A percentile compares a stretch with the other conserved stretches of the same genome.
Conservation (phyloP, 1,284 basidiomycete species). For the Cystobasidium slooffiae region DNA sequence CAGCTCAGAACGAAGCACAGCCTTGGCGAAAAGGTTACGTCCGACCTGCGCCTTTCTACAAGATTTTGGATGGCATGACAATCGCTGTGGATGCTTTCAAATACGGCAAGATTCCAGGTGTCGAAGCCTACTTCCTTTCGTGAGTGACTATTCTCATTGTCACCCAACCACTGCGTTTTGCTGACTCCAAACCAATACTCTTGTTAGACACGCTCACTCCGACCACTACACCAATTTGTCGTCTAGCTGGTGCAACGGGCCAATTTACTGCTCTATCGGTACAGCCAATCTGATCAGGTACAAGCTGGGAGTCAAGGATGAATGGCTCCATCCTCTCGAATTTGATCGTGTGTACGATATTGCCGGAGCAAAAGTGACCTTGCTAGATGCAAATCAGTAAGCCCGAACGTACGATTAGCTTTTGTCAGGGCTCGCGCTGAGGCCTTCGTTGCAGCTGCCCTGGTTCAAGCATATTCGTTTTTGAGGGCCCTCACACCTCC, state of each 20-base stretch:
- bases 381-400: constrained; percentile 96
- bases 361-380: constrained; percentile 83
- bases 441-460: constrained; percentile 64
- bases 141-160: constrained; percentile 26
- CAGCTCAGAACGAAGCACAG: constrained; percentile 63
- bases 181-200: constrained; percentile 8
- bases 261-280: constrained; percentile 83
- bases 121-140: constrained; percentile 52
- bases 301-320: constrained; percentile 81
- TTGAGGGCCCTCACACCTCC: constrained; percentile 89
- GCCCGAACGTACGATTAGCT: constrained; percentile 46
- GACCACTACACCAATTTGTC: constrained; percentile 92
- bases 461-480: constrained; percentile 90
- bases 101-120: constrained; percentile 66
- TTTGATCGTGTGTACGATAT: constrained; percentile 75
- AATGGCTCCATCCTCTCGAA: constrained; percentile 85
- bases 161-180: constrained; percentile 28
- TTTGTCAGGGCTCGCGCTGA: too few relatives aligned
- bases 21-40: constrained; percentile 61
- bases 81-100: constrained; percentile 94
- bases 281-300: constrained; percentile 89
- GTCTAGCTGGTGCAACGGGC: constrained; percentile 83
- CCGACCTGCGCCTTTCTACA: constrained; percentile 89
- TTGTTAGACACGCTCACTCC: constrained; percentile 81
- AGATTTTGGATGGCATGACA: constrained; percentile 93